phyloP scores from a whole-genome alignment of 805 yeast species.

The Candida sanyiensis region DNA sequence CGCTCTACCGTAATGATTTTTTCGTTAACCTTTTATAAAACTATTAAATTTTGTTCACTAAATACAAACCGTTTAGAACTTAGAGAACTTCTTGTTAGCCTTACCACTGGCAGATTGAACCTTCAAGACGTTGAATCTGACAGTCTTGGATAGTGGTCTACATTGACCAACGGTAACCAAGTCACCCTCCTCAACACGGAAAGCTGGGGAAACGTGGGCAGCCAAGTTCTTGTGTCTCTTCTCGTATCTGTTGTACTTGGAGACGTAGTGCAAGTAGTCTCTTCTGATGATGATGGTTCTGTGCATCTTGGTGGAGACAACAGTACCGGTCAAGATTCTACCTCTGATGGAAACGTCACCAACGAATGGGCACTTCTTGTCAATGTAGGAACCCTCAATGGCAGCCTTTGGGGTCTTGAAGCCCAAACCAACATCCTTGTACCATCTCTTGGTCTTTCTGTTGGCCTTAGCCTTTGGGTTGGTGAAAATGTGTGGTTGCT shows the following conservation, averaged over 20 bases:
- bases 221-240: conserved; percentile 99
- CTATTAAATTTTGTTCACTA: conserved; percentile 7
- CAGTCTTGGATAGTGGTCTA: conserved; percentile 99
- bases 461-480: conserved; percentile 99
- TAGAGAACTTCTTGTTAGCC: conserved; percentile 90
- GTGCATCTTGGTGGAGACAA: conserved; percentile 99
- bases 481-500: conserved; percentile 99
- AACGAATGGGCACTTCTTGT: conserved; percentile 99
- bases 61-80: conserved; percentile 58
- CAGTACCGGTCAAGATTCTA: conserved; percentile 98
- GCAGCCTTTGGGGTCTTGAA: conserved; percentile 99
- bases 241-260: conserved; percentile 99
- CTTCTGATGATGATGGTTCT: conserved; percentile 99
- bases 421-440: conserved; percentile 99
- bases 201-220: conserved; percentile 99
- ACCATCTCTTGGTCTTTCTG: conserved; percentile 99
- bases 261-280: conserved; percentile 99
- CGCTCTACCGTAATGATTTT: background rate
- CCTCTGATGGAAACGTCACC: conserved; percentile 99
- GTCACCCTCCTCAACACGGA: conserved; percentile 99
- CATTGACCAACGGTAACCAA: conserved; percentile 99
- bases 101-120: conserved; percentile 85
- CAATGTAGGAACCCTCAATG: conserved; percentile 97
- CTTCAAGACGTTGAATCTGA: conserved; percentile 98
- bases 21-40: conserved; percentile 2